Percentiles rank a stretch among this genome's conserved stretches.
Evolutionary conservation across 371 early-diverging fungal species (phyloP).

Genomic region (Apophysomyces trapeziformis): DNA sequence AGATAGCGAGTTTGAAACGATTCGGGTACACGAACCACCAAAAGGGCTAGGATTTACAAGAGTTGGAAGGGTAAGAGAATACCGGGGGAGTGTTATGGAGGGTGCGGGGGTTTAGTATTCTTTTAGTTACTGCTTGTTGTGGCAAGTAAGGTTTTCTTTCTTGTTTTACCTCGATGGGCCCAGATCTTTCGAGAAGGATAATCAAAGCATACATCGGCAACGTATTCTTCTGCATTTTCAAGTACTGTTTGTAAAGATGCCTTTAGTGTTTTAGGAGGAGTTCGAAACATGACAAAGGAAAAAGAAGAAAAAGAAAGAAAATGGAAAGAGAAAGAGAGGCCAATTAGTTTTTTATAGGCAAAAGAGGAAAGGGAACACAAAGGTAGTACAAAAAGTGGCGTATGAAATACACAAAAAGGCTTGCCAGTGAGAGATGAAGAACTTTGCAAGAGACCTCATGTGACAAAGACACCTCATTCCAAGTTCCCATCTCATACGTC

Average conservation of each 20-base stretch:
- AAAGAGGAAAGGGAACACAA: constrained; percentile 12
- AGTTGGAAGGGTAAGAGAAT: too few species aligned
- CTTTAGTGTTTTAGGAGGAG: constrained; percentile 38
- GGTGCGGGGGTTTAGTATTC: background rate
- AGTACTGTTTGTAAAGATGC: constrained; percentile 35
- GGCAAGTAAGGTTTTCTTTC: background rate
- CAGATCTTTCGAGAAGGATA: constrained; percentile 33
- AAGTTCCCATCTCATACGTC: too few species aligned
- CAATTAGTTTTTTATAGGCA: constrained; percentile 13
- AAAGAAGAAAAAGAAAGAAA: constrained; percentile 13
- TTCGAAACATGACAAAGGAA: constrained; percentile 36
- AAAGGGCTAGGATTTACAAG: constrained; percentile 20
- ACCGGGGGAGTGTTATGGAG: too few species aligned
- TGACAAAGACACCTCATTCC: background rate
- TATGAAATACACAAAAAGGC: constrained; percentile 13
- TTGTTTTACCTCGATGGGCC: constrained; percentile 48
- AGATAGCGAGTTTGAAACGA: constrained; percentile 24
- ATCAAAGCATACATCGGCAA: constrained; percentile 46
- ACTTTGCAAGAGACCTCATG: background rate
- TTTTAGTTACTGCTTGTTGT: background rate
- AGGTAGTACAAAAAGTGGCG: constrained; percentile 17
- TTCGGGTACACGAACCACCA: constrained; percentile 26
- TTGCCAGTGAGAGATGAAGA: background rate
- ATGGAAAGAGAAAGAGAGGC: constrained; percentile 12
- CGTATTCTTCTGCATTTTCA: constrained; percentile 42